These are phyloP conservation scores for Cyathus striatus DNA, from an alignment of 768 basidiomycete species.

Conservation along the genomic window DNA sequence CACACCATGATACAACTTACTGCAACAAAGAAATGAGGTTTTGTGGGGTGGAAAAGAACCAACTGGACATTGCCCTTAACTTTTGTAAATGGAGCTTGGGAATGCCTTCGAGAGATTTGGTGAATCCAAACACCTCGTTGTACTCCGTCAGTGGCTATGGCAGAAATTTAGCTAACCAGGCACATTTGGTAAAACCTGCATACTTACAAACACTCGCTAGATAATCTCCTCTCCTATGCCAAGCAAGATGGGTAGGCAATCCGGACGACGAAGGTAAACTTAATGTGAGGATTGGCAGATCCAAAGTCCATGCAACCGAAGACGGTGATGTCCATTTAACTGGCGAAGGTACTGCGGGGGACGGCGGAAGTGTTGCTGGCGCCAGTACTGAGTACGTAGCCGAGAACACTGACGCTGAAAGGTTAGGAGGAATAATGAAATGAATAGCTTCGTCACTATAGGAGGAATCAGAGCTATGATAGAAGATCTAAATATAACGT, in stretches of 20 bases:
- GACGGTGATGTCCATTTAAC: conserved; percentile 65
- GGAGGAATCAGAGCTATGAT: conserved; percentile 8
- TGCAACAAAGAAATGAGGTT: conserved; percentile 97
- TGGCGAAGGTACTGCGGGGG: conserved; percentile 50
- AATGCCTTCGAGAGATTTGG: conserved; percentile 88
- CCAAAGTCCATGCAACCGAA: conserved; percentile 40
- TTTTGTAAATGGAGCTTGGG: conserved; percentile 97
- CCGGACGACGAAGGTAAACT: conserved; percentile 63
- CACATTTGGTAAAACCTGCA: conserved; percentile 1
- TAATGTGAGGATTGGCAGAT: conserved; percentile 56
- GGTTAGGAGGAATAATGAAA: conserved; percentile 77
- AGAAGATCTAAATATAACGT: conserved; percentile 3
- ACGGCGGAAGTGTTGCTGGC: conserved; percentile 58
- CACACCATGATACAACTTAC: conserved; percentile 39
- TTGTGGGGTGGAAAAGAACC: conserved; percentile 90
- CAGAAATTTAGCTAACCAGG: conserved; percentile 8
- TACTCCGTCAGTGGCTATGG: conserved; percentile 54
- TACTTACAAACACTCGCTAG: conserved; percentile 89
- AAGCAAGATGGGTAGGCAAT: conserved; percentile 73
- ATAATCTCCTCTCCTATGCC: conserved; percentile 96
- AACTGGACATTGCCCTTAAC: conserved; percentile 87
- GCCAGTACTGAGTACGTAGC: conserved; percentile 58
- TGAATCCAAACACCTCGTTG: conserved; percentile 94
- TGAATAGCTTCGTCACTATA: conserved; percentile 75
- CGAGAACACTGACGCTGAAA: conserved; percentile 53